These are phyloP conservation scores for Colletotrichum nymphaeae DNA, from an alignment of 2,329 filamentous ascomycete species.

Conservation along the genomic window DNA sequence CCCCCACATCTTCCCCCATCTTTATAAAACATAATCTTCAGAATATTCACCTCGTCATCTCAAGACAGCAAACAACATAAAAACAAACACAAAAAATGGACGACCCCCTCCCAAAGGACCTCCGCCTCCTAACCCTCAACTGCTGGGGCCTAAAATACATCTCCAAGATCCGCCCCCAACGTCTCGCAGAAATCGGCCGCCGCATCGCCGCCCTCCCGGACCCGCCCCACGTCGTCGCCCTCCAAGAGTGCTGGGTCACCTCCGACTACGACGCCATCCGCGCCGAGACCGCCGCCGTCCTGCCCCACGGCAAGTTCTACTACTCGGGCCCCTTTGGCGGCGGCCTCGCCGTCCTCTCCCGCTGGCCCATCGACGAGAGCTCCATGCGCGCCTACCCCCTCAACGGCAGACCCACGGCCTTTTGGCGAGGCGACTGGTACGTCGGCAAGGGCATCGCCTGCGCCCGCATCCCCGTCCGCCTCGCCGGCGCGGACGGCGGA, in stretches of 20 bases:
- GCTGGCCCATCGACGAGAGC: constrained; percentile 93
- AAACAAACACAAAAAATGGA: constrained; percentile 37
- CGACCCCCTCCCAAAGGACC: constrained; percentile 60
- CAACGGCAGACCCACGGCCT: constrained; percentile 92
- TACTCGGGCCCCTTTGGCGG: constrained; percentile 88
- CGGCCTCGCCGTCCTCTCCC: constrained; percentile 87
- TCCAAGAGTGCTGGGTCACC: constrained; percentile 95
- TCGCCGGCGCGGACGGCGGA: not conserved
- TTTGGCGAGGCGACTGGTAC: constrained; percentile 95
- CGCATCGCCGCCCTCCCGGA: constrained; percentile 77
- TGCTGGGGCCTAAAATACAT: constrained; percentile 97
- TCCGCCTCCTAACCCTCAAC: constrained; percentile 90
- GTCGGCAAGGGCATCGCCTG: constrained; percentile 94
- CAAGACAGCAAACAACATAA: not conserved
- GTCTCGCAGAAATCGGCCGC: constrained; percentile 85
- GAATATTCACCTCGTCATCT: not conserved
- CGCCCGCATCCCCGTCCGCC: constrained; percentile 69
- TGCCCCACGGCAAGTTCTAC: constrained; percentile 96
- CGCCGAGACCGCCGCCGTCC: constrained; percentile 74
- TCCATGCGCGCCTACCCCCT: constrained; percentile 89
- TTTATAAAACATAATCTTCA: not conserved
- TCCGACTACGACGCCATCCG: constrained; percentile 85
- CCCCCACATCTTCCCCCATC: not conserved
- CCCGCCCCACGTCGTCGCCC: constrained; percentile 84
- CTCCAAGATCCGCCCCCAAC: constrained; percentile 80